Base-by-base conservation (phyloP, 768 basidiomycete species). In the Rhodotorula kratochvilovae region DNA sequence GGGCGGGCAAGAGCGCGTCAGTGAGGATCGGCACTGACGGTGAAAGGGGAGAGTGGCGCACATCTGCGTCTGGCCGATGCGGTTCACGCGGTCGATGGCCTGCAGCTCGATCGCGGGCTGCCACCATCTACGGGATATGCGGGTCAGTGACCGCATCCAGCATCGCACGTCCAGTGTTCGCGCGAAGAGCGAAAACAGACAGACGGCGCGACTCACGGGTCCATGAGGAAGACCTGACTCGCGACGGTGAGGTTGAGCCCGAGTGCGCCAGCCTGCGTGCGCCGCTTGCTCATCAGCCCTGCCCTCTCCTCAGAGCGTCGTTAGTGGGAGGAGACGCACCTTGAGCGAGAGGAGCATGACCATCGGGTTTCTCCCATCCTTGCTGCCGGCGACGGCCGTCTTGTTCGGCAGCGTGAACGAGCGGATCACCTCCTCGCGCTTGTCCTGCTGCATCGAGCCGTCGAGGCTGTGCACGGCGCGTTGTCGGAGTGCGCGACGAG, bases 21-120 rank as follows among this genome's bases (percentile, higher is more conserved):
- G 17, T n/a, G n/a, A n/a, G n/a, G n/a, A n/a, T 50, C 48, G 11
- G n/a, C n/a, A n/a, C n/a, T 8, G 1, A 2, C 17, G 43, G 51
- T 23, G 33, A 27, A 45, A 31, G 19, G 17, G 10, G 29, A 39
- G 31, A 50, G 7, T 4, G n/a, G 55, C 74, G 53, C 53, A 70
- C 70, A 62, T 43, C 31, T 68, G 54, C 19, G 67, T 70, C 63
- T 78, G 78, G 1, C 78, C 78, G 65, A 78, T 75, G 17, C 78
- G 72, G 63, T 77, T 74, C 21, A 76, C 77, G 10, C 78, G 71
- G 48, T 78, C 78, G 56, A 78, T 73, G 29, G 76, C 77, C 53
- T 78, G 77, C 53, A 55, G 43, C 63, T 78, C 74, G 64, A 76
- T 73, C 27, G 76, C 69, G 11, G 70, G 67, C 61, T 77, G 74